Base-by-base conservation (phyloP, 768 basidiomycete species). In the Pisolithus tinctorius region DNA sequence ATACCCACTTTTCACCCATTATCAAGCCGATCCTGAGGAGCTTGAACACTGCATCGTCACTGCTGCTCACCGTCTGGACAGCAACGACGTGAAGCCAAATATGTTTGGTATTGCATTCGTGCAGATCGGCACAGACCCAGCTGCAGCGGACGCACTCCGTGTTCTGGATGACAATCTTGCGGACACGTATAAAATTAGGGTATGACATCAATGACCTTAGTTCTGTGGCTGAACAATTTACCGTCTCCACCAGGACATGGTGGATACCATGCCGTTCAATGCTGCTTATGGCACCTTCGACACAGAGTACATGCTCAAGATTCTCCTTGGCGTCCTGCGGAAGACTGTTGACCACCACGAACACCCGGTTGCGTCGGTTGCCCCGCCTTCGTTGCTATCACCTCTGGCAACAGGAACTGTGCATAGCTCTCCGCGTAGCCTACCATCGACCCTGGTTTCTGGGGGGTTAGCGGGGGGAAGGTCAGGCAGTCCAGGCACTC, bases 81-180 rank as follows among this genome's bases (percentile, higher is more conserved):
- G 60, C 36, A 65, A 60, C 1, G 58, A 58, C 3, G 63, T 66
- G 47, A 71, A 62, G 25, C 58, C 66, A 1, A 62, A 67, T n/a
- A 71, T 72, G 61, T 64, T 78, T 5, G 72, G 76, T 9, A 64
- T 78, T 27, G 72, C 74, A 39, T 74, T 79, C 37, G 63, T 79
- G 34, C 77, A 78, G 55, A 72, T 78, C 23, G 76, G 77, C 0
- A 62, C 66, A 3, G 68, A 69, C 47, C 50, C 56, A 1, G 70
- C 48, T 45, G 73, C 75, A 3, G 55, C 73, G 1, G 70, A 70
- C 41, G 63, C 74, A 13, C 53, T 77, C 34, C 69, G 69, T 52
- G 65, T 58, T 16, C 63, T 76, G 1, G 74, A 76, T 45, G 69
- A 74, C 53, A 67, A 70, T 14, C 62, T 76, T 8, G 55, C 56